Evolutionary conservation across 1,284 basidiomycete genomes (phyloP).

Genomic region (Gomphus sp.): DNA sequence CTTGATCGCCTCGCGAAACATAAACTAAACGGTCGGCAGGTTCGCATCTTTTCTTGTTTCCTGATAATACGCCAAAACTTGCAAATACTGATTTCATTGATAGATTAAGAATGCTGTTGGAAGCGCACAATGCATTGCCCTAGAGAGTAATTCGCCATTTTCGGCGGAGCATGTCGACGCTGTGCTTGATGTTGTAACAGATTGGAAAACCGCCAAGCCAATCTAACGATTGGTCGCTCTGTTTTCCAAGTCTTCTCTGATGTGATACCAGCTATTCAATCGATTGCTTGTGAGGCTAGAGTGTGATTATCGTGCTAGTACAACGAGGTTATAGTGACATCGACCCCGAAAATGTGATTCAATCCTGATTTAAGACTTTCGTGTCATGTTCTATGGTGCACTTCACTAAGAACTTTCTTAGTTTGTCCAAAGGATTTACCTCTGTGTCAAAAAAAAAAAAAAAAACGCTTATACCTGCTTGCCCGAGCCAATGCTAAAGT

Average conservation of each 20-base stretch:
- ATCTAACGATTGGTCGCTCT: neutral
- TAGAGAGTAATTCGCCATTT: neutral
- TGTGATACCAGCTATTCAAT: no score
- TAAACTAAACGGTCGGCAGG: slow-evolving; percentile 7
- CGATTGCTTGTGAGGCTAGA: neutral
- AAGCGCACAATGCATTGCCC: slow-evolving; percentile 2
- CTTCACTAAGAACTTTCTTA: no score
- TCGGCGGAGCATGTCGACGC: slow-evolving; percentile 1
- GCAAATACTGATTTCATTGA: neutral
- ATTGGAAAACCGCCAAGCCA: neutral
- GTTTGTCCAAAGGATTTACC: no score
- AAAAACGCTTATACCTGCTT: no score
- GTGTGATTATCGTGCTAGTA: neutral
- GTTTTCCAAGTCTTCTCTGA: neutral
- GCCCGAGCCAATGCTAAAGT: no score
- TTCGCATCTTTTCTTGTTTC: neutral
- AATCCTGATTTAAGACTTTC: neutral
- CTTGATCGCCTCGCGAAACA: slow-evolving; percentile 3
- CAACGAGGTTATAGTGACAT: neutral
- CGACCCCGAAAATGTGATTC: neutral
- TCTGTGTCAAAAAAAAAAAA: no score
- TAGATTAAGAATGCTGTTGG: slow-evolving; percentile 9
- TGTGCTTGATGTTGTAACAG: slow-evolving; percentile 3
- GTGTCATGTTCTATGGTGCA: no score
- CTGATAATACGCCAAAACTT: neutral